Percentiles rank a stretch among this genome's conserved stretches.
Conservation (phyloP, 352 stramenopile species). For the Phytophthora pseudosyringae region DNA sequence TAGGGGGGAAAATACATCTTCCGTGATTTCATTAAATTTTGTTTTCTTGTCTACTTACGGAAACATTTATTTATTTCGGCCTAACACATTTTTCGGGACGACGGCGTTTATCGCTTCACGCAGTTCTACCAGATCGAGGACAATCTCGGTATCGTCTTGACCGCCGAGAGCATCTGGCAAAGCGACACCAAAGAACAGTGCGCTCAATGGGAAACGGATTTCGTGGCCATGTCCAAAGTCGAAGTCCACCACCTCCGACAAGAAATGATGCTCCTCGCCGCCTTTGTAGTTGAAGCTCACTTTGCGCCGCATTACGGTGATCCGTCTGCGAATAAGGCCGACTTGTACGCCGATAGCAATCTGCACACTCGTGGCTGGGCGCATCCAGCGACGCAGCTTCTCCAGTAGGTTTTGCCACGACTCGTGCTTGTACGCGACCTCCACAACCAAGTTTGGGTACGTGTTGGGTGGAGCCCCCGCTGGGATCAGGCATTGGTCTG, state of each 20-base stretch:
- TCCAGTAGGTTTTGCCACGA: constrained; percentile 14
- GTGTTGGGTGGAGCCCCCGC: background rate
- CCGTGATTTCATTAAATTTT: background rate
- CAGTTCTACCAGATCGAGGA: constrained; percentile 8
- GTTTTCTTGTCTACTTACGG: background rate
- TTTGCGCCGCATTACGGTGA: constrained; percentile 12
- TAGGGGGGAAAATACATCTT: too few species aligned
- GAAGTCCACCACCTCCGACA: constrained; percentile 8
- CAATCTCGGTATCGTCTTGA: background rate
- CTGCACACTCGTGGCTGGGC: constrained; percentile 14
- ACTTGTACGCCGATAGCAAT: constrained; percentile 23
- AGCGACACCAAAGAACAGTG: constrained; percentile 4
- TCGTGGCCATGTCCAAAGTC: constrained; percentile 1
- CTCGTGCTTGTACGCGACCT: constrained; percentile 19
- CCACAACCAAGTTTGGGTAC: constrained; percentile 15
- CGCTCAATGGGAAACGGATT: background rate
- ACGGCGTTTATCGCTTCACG: constrained; percentile 1
- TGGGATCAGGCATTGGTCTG: constrained; percentile 12
- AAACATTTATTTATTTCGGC: background rate
- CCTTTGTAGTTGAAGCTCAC: constrained; percentile 9
- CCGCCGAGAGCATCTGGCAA: constrained; percentile 2
- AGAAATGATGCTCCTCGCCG: background rate
- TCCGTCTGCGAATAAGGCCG: constrained; percentile 4
- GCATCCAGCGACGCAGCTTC: constrained; percentile 32
- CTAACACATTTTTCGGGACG: too few species aligned